Evolutionary conservation across 2,329 filamentous ascomycete species (phyloP).

Genomic region (Colletotrichum orbiculare): DNA sequence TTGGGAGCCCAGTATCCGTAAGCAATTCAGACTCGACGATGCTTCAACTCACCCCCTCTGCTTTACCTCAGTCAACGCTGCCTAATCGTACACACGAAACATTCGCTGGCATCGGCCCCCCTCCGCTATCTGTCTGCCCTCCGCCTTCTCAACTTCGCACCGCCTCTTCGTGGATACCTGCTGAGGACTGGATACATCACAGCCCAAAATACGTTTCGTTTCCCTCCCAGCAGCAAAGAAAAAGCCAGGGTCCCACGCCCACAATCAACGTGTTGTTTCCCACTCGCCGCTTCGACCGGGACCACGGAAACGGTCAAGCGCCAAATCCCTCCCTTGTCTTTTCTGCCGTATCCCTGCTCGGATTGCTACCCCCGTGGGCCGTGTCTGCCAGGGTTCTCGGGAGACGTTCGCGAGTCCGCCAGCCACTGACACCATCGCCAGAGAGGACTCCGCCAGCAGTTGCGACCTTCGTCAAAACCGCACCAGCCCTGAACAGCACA

Average conservation of each 20-base stretch:
- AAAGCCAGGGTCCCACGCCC: slow-evolving; percentile 18
- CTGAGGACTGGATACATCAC: slow-evolving; percentile 1
- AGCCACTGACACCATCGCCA: slow-evolving; percentile 30
- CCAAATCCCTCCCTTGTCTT: slow-evolving; percentile 9
- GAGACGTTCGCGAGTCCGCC: slow-evolving; percentile 11
- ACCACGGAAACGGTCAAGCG: slow-evolving; percentile 22
- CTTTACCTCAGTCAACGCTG: background rate
- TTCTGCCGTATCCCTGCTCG: slow-evolving; percentile 27
- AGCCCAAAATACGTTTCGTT: slow-evolving; percentile 30
- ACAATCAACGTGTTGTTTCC: slow-evolving; percentile 13
- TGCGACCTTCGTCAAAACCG: no score
- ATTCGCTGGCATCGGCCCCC: background rate
- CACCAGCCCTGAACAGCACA: no score
- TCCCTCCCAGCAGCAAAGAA: slow-evolving; percentile 13
- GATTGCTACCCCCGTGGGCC: slow-evolving; percentile 26
- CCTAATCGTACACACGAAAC: background rate
- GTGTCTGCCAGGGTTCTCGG: slow-evolving; percentile 23
- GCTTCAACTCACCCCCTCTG: no score
- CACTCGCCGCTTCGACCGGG: slow-evolving; percentile 17
- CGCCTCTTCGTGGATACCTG: slow-evolving; percentile 2
- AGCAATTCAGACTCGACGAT: no score
- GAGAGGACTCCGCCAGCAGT: background rate
- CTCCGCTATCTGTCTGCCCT: background rate
- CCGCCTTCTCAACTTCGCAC: slow-evolving; percentile 9
- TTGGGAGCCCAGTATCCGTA: no score